Evolutionary conservation across 768 basidiomycete species (phyloP).

Genomic region (Dacryopinax spathularia): DNA sequence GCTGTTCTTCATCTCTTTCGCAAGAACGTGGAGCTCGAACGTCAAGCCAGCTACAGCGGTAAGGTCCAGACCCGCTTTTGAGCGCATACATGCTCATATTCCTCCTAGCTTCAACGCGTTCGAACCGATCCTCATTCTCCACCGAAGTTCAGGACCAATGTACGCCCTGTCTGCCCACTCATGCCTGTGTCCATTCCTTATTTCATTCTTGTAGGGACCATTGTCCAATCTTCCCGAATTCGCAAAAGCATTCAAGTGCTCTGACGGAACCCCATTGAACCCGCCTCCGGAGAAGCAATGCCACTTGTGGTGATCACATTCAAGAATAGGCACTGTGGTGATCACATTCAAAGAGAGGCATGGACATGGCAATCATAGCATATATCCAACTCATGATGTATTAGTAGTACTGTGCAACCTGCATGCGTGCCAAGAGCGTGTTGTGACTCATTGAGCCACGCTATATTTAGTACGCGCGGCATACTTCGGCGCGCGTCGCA

Average conservation of each 20-base stretch:
- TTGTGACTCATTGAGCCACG: no score
- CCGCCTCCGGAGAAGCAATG: slow-evolving; percentile 69
- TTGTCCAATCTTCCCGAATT: slow-evolving; percentile 79
- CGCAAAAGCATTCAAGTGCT: slow-evolving; percentile 73
- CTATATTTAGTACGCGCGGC: neutral
- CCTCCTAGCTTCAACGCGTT: slow-evolving; percentile 52
- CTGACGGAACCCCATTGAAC: slow-evolving; percentile 60
- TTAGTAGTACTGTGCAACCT: neutral
- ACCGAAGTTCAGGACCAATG: slow-evolving; percentile 31
- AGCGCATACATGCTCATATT: neutral
- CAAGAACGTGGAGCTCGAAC: slow-evolving; percentile 70
- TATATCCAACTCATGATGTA: neutral
- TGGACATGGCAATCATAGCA: neutral
- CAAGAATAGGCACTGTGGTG: no score
- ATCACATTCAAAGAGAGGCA: neutral
- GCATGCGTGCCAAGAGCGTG: no score
- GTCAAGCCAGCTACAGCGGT: slow-evolving; percentile 69
- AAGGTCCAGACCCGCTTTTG: slow-evolving; percentile 17
- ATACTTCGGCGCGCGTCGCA: neutral
- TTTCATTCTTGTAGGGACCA: slow-evolving; percentile 45
- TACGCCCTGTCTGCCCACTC: neutral
- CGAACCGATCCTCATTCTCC: slow-evolving; percentile 86
- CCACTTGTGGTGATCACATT: slow-evolving; percentile 57
- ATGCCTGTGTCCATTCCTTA: no score
- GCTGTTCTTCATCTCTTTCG: slow-evolving; percentile 86